These are phyloP conservation scores for Yamadazyma akitaensis DNA, from an alignment of 805 yeast genomes.

Conservation along the genomic window DNA sequence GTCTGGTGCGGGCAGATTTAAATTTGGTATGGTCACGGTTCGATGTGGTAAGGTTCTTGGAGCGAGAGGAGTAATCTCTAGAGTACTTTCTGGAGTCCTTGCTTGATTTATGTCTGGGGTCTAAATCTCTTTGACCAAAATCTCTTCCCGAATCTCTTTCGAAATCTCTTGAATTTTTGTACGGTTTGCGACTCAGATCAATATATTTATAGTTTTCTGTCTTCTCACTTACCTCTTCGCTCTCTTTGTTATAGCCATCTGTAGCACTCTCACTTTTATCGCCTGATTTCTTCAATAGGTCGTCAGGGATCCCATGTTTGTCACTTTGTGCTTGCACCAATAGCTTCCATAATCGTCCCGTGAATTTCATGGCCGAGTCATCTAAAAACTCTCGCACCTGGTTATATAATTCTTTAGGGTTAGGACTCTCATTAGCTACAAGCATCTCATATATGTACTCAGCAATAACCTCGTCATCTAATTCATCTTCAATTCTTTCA, in stretches of 20 bases:
- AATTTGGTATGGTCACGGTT: background rate
- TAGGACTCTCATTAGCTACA: constrained; percentile 29
- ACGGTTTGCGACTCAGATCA: background rate
- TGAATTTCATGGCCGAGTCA: constrained; percentile 37
- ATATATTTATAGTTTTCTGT: background rate
- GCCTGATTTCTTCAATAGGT: constrained; percentile 4
- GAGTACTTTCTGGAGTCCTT: background rate
- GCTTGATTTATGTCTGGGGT: background rate
- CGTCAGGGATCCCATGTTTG: constrained; percentile 43
- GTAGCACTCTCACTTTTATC: background rate
- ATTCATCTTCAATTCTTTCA: constrained; percentile 31
- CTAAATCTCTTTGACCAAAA: background rate
- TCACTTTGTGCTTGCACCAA: constrained; percentile 43
- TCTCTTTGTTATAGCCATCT: background rate
- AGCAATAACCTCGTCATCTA: constrained; percentile 50
- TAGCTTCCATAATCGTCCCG: constrained; percentile 43
- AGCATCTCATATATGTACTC: constrained; percentile 46
- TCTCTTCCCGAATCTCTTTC: background rate
- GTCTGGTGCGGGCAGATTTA: background rate
- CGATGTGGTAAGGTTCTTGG: background rate
- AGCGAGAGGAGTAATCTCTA: background rate
- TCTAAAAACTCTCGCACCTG: constrained; percentile 48
- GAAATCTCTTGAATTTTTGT: background rate
- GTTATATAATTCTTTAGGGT: constrained; percentile 37
- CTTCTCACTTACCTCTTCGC: background rate